A percentile compares a stretch with the other conserved stretches of the same genome.
phyloP scores from a whole-genome alignment of 352 stramenopile genomes.

The Phytophthora chlamydospora region DNA sequence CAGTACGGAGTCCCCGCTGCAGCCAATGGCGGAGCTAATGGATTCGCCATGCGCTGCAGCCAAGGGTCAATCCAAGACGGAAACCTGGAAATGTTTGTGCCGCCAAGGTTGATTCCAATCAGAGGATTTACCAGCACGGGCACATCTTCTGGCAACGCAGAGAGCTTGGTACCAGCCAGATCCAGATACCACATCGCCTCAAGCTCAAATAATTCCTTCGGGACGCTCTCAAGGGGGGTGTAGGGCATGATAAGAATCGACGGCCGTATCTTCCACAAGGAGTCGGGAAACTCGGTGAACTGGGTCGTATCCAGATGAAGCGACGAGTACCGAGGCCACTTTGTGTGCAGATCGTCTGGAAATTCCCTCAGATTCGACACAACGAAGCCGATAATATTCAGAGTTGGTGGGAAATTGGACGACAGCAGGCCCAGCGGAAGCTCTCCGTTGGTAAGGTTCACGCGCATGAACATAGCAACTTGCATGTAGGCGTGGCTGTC shows the following conservation, averaged over 20 bases:
- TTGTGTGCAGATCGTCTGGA: slow-evolving; percentile 34
- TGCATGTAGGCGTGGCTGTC: slow-evolving; percentile 22
- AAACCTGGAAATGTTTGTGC: slow-evolving; percentile 33
- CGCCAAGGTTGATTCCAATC: slow-evolving; percentile 27
- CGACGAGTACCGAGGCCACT: slow-evolving; percentile 33
- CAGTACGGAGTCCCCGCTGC: slow-evolving; percentile 29
- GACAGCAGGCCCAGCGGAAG: slow-evolving; percentile 30
- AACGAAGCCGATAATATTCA: slow-evolving; percentile 35
- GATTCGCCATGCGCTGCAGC: slow-evolving; percentile 16
- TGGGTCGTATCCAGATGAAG: slow-evolving; percentile 33
- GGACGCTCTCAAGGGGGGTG: slow-evolving; percentile 23
- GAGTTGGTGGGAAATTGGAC: slow-evolving; percentile 19
- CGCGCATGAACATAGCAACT: slow-evolving; percentile 19
- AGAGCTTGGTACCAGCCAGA: slow-evolving; percentile 27
- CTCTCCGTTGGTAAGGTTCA: slow-evolving; percentile 32
- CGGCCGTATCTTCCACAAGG: slow-evolving; percentile 25
- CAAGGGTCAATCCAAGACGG: slow-evolving; percentile 36
- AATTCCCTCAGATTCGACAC: slow-evolving; percentile 31
- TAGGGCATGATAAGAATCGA: slow-evolving; percentile 25
- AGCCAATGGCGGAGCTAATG: slow-evolving; percentile 12
- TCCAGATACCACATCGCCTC: slow-evolving; percentile 35
- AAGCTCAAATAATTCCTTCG: slow-evolving; percentile 33
- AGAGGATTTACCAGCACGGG: slow-evolving; percentile 19
- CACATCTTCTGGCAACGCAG: slow-evolving; percentile 25
- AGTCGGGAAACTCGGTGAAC: slow-evolving; percentile 30